Evolutionary conservation across 2,329 filamentous ascomycete species (phyloP).

Genomic region (Colletotrichum musicola): DNA sequence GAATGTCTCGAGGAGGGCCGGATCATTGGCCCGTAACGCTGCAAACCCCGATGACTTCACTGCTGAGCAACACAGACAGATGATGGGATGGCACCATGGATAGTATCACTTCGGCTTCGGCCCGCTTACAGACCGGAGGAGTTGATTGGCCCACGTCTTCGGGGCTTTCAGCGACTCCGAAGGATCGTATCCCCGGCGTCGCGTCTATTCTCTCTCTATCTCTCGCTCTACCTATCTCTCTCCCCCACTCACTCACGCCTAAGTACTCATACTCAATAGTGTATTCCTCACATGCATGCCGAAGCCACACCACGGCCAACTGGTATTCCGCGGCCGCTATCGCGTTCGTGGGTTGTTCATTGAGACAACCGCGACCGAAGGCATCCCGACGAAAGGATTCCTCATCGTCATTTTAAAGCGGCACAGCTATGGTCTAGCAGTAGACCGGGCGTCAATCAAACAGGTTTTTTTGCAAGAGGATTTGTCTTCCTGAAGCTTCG

Average conservation of each 20-base stretch:
- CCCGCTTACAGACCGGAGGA: not conserved
- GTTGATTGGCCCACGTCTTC: slow-evolving; percentile 2
- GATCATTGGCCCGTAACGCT: slow-evolving; percentile 1
- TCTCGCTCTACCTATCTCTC: too few relatives aligned
- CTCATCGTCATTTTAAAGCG: not conserved
- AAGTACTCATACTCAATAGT: too few relatives aligned
- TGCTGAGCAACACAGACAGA: not conserved
- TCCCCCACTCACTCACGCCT: too few relatives aligned
- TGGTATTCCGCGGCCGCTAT: not conserved
- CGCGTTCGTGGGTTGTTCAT: not conserved
- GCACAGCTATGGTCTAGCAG: not conserved
- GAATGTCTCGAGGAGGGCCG: not conserved
- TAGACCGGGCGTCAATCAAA: not conserved
- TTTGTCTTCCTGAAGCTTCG: too few relatives aligned
- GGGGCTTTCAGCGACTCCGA: slow-evolving; percentile 4
- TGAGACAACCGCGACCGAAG: not conserved
- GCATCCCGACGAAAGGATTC: not conserved
- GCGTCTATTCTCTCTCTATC: not conserved
- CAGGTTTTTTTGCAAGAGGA: not conserved
- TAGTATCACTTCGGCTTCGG: not conserved
- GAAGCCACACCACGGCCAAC: not conserved
- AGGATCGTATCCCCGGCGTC: slow-evolving; percentile 10
- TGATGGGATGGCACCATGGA: too few relatives aligned
- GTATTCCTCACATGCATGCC: not conserved
- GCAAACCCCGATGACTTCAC: not conserved